A percentile compares a stretch with the other conserved stretches of the same genome.
Conservation (phyloP, 1,284 basidiomycete species). For the Sphaerobolus stellatus region DNA sequence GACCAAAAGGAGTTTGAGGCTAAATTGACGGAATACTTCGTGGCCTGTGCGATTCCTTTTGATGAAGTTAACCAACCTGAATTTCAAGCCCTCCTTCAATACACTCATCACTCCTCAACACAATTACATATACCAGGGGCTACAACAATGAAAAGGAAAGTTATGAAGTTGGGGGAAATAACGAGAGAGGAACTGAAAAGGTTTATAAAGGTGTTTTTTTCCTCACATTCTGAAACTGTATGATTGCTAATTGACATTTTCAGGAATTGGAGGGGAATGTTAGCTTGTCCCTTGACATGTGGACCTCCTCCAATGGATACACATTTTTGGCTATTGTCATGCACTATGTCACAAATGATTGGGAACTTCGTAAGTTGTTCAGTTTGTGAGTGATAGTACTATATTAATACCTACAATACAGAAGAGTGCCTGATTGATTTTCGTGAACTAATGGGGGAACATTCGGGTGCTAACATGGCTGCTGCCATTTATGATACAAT, state of each 20-base stretch:
- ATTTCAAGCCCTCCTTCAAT: constrained; percentile 24
- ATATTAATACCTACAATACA: background rate
- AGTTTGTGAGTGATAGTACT: no score
- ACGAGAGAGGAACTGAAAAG: constrained; percentile 23
- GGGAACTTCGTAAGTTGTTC: constrained; percentile 4
- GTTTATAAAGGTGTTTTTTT: background rate
- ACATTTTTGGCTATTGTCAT: constrained; percentile 35
- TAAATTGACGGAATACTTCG: constrained; percentile 27
- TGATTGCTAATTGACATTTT: no score
- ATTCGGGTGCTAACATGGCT: constrained; percentile 17
- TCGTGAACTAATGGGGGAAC: constrained; percentile 13
- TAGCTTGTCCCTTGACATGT: constrained; percentile 31
- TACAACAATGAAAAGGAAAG: constrained; percentile 5
- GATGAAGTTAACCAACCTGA: constrained; percentile 29
- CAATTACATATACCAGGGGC: constrained; percentile 10
- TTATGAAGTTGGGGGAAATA: constrained; percentile 18
- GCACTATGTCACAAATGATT: constrained; percentile 29
- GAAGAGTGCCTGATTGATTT: constrained; percentile 16
- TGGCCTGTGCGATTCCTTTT: constrained; percentile 33
- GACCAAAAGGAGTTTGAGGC: constrained; percentile 23
- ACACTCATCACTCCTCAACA: constrained; percentile 11
- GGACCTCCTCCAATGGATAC: constrained; percentile 29
- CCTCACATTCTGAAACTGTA: no score
- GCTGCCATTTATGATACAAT: constrained; percentile 13
- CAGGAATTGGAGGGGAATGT: constrained; percentile 24